These are phyloP conservation scores for Umbelopsis ramanniana DNA, from an alignment of 192 early-diverging fungal genomes.

Conservation along the genomic window DNA sequence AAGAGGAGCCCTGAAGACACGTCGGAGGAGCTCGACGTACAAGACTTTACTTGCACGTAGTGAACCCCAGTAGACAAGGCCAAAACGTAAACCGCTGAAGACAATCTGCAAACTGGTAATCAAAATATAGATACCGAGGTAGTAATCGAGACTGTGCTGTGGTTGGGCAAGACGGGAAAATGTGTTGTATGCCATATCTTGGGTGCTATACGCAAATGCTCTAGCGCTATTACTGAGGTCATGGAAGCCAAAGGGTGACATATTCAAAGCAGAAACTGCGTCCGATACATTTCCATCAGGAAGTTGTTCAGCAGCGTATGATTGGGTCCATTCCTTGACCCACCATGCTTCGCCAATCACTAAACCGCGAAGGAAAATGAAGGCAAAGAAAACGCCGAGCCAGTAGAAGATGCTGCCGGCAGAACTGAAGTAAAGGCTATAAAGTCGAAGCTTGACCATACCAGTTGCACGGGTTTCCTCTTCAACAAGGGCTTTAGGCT, in stretches of 20 bases:
- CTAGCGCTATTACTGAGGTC: background rate
- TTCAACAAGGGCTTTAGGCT: conserved; percentile 46
- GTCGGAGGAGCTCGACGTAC: conserved; percentile 58
- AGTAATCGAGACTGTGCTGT: conserved; percentile 47
- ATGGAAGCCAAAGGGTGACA: conserved; percentile 5
- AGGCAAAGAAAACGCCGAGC: conserved; percentile 51
- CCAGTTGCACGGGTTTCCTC: conserved; percentile 72
- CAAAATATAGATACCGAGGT: conserved; percentile 62
- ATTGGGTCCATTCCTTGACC: conserved; percentile 63
- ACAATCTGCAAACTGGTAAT: conserved; percentile 46
- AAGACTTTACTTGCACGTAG: conserved; percentile 63
- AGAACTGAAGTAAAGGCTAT: conserved; percentile 73
- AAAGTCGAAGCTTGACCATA: conserved; percentile 74
- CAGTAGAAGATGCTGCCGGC: conserved; percentile 68
- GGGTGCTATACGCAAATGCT: background rate
- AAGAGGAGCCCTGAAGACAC: conserved; percentile 72
- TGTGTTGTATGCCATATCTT: conserved; percentile 1
- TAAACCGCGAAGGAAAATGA: conserved; percentile 49
- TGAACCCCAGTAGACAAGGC: conserved; percentile 43
- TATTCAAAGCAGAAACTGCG: background rate
- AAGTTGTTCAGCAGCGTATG: background rate
- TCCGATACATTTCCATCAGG: background rate
- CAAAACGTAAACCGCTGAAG: conserved; percentile 33
- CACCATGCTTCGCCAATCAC: conserved; percentile 66
- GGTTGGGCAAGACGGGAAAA: conserved; percentile 9